phyloP scores from a whole-genome alignment of 106 monocot species.

The Xerophyta viscosa region DNA sequence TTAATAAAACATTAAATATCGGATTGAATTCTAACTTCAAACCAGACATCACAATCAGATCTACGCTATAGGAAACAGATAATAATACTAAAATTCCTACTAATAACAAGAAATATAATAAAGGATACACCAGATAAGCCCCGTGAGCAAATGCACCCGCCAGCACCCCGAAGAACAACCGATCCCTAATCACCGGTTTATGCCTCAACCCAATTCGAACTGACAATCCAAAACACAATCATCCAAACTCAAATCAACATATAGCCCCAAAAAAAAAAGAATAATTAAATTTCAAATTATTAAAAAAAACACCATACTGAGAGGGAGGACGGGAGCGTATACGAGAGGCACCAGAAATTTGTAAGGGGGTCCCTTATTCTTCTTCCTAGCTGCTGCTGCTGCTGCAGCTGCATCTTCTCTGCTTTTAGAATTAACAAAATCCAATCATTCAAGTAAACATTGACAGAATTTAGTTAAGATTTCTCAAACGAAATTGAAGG shows the following conservation, averaged over 20 bases:
- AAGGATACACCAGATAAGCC: conserved; percentile 90
- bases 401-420: too few species aligned
- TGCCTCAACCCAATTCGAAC: conserved; percentile 78
- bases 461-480: too few species aligned
- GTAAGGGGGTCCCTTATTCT: conserved; percentile 30
- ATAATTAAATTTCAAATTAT: too few species aligned
- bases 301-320: conserved; percentile 40
- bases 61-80: too few species aligned
- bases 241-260: background rate
- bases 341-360: conserved; percentile 74
- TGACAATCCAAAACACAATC: conserved; percentile 14
- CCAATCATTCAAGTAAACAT: too few species aligned
- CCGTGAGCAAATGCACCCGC: conserved; percentile 89
- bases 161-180: conserved; percentile 81
- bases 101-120: background rate
- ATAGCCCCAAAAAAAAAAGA: background rate
- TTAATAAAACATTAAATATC: too few species aligned
- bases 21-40: too few species aligned
- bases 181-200: conserved; percentile 80
- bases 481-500: too few species aligned
- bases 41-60: too few species aligned
- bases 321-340: conserved; percentile 78
- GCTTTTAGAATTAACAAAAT: too few species aligned
- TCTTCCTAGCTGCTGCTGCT: conserved; percentile 15
- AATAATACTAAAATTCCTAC: too few species aligned